These are phyloP conservation scores for Phytophthora crassamura DNA, from an alignment of 352 stramenopile genomes.

Conservation along the genomic window DNA sequence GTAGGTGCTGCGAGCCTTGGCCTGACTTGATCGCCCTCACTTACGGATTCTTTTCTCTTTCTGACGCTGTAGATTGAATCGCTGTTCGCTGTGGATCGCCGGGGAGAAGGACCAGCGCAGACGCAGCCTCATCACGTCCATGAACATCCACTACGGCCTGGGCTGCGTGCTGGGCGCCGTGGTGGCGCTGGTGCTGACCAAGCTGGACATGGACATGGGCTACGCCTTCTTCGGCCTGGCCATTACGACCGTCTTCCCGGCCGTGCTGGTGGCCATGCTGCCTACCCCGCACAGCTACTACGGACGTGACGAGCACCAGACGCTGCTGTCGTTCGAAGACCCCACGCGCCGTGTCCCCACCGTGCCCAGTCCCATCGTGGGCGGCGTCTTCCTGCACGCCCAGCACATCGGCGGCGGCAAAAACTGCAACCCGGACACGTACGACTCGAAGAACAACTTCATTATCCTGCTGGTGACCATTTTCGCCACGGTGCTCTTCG, in stretches of 20 bases:
- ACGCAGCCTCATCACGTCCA: constrained; percentile 73
- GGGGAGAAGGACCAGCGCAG: constrained; percentile 73
- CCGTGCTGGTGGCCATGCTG: constrained; percentile 46
- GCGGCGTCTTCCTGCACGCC: constrained; percentile 83
- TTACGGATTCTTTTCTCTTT: neutral
- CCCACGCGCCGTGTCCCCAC: constrained; percentile 78
- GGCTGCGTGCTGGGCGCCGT: constrained; percentile 63
- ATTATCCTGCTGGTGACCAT: constrained; percentile 89
- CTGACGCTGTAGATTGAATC: constrained; percentile 52
- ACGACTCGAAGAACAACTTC: constrained; percentile 85
- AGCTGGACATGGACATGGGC: constrained; percentile 55
- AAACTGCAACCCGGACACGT: constrained; percentile 84
- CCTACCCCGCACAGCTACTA: constrained; percentile 53
- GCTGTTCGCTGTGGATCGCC: constrained; percentile 73
- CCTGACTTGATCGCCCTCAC: neutral
- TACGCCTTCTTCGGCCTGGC: constrained; percentile 70
- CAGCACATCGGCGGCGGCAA: constrained; percentile 74
- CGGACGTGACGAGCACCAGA: constrained; percentile 66
- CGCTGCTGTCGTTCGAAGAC: constrained; percentile 73
- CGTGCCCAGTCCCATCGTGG: constrained; percentile 79
- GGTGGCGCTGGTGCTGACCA: constrained; percentile 56
- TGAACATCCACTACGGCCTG: constrained; percentile 77
- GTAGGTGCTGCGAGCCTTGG: constrained; percentile 36
- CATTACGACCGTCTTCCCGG: constrained; percentile 50
- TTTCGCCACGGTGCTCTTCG: constrained; percentile 77